Base-by-base conservation (phyloP, 306 rosid species). In the Trifolium fragiferum region DNA sequence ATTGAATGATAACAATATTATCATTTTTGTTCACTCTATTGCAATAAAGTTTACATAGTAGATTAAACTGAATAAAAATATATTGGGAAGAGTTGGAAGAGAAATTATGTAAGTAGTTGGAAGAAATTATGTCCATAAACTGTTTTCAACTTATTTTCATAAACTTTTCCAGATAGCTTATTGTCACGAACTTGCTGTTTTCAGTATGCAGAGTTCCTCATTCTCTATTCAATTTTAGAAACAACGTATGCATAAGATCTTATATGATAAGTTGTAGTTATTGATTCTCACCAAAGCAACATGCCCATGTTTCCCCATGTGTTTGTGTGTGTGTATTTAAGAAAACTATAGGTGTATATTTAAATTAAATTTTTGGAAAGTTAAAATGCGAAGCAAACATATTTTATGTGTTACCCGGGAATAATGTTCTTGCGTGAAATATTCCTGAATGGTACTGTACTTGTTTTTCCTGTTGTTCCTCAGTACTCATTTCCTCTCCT, bases 21-120 rank as follows among this genome's bases (percentile, higher is more conserved):
- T 76, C 33, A 18, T 62, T 73, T 18, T 38, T 69, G 49, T 68
- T 54, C 27, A 73, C 46, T 69, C 27, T 18, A 35, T 64, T 38
- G 63, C 72, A 21, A 49, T 71, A 21, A 33, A 14, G 44, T 67
- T 66, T 46, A 20, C 72, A 13, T 47, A 35, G 79, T 43, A 27
- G 49, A 58, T 40, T 23, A 19, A 53, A 72, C 44, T 49, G 60
- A 47, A 37, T n/a, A 46, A 12, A 14, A 32, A 21, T 46, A 12
- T 71, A 19, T 30, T 60, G 4, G 40, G 40, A 3, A 12, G 19
- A 5, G 35, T 57, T 23, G 62, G 33, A 23, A 57, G 32, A 32
- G 61, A 41, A 60, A 15, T 15, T 30, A 3, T 12, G 6, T 13
- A 25, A 13, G 19, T 25, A 59, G 5, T 27, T 59, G 19, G 38